Evolutionary conservation across 352 stramenopile genomes (phyloP).

Genomic region (Globisporangium perplexum): DNA sequence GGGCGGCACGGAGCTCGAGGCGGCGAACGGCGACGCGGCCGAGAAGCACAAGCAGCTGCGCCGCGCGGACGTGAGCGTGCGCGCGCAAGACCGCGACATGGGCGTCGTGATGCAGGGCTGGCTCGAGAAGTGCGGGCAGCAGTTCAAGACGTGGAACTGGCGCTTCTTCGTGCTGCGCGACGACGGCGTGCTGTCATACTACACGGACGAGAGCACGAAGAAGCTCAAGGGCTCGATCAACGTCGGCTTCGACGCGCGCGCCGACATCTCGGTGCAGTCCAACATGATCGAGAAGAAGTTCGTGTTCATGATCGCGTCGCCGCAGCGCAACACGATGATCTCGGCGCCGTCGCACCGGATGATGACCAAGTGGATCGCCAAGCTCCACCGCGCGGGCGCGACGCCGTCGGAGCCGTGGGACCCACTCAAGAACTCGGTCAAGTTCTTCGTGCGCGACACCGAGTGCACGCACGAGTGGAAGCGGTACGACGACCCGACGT

Average conservation of each 20-base stretch:
- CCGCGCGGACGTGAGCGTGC: conserved; percentile 27
- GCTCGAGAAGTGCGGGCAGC: conserved; percentile 85
- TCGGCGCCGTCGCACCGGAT: conserved; percentile 60
- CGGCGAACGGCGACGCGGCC: neutral
- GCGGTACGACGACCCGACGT: conserved; percentile 79
- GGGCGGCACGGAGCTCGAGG: neutral
- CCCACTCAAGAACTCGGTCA: conserved; percentile 73
- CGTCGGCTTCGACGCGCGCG: conserved; percentile 58
- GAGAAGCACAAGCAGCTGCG: conserved; percentile 6
- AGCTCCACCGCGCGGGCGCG: conserved; percentile 63
- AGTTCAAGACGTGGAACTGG: conserved; percentile 90
- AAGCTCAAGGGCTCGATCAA: conserved; percentile 79
- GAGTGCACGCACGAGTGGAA: conserved; percentile 81
- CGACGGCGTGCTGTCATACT: conserved; percentile 80
- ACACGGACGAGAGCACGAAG: conserved; percentile 62
- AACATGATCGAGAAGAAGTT: conserved; percentile 78
- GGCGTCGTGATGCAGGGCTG: conserved; percentile 80
- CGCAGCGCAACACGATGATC: conserved; percentile 78
- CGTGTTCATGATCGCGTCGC: conserved; percentile 78
- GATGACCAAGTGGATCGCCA: conserved; percentile 84
- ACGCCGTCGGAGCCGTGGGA: conserved; percentile 68
- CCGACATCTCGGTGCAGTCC: conserved; percentile 78
- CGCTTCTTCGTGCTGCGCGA: conserved; percentile 82
- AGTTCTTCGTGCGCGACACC: conserved; percentile 70
- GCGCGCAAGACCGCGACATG: conserved; percentile 45